Evolutionary conservation across 2,329 filamentous ascomycete species (phyloP).

Genomic region (Didymosphaeria variabile): DNA sequence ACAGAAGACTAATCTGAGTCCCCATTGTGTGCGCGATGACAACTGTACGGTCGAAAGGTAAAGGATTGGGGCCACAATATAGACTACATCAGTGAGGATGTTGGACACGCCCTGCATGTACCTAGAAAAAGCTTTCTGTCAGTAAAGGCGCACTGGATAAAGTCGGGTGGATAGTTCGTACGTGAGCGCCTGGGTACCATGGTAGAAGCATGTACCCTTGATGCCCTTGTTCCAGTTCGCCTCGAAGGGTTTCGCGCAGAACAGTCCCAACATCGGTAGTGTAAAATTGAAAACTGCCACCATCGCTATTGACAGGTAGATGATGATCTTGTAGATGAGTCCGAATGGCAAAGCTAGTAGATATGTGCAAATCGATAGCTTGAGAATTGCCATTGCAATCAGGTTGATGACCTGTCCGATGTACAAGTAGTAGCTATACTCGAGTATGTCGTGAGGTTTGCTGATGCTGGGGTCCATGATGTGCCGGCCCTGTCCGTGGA

Average conservation of each 20-base stretch:
- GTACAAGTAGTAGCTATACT: conserved; percentile 35
- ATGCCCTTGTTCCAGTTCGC: conserved; percentile 37
- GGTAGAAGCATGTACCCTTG: conserved; percentile 33
- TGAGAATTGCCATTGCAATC: conserved; percentile 34
- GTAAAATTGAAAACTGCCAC: conserved; percentile 35
- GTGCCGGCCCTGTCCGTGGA: conserved; percentile 32
- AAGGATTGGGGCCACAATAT: conserved; percentile 36
- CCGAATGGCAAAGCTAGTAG: conserved; percentile 37
- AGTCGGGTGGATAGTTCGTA: conserved; percentile 17
- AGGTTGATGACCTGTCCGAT: conserved; percentile 35
- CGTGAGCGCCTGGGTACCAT: conserved; percentile 22
- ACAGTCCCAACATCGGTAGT: conserved; percentile 28
- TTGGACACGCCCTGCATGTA: conserved; percentile 32
- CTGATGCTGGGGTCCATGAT: conserved; percentile 33
- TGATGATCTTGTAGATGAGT: conserved; percentile 27
- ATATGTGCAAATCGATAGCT: conserved; percentile 41
- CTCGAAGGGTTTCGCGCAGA: conserved; percentile 36
- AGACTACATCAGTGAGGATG: conserved; percentile 38
- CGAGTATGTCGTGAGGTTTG: conserved; percentile 24
- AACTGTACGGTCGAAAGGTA: conserved; percentile 39
- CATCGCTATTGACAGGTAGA: conserved; percentile 37
- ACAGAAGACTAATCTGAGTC: conserved; percentile 37
- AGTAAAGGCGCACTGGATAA: neutral
- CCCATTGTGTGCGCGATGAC: conserved; percentile 34
- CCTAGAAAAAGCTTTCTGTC: neutral